Conservation (phyloP, 192 early-diverging fungal species). For the Rhizophagus clarus region DNA sequence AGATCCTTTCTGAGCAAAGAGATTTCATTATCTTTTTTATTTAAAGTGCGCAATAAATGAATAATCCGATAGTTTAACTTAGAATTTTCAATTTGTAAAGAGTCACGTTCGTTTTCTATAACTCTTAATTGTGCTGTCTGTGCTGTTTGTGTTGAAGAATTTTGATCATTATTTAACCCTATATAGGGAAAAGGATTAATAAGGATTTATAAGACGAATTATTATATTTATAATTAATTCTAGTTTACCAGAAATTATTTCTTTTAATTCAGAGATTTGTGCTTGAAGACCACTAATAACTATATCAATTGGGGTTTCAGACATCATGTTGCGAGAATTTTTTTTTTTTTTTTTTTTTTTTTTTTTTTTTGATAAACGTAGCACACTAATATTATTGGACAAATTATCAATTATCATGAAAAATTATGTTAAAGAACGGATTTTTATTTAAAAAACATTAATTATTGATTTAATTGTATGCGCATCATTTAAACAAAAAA, state of each 20-base stretch:
- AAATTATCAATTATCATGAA: too few species aligned
- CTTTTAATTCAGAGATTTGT: conserved; percentile 8
- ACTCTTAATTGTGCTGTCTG: background rate
- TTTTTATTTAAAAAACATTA: too few species aligned
- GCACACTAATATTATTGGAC: too few species aligned
- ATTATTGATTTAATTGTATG: too few species aligned
- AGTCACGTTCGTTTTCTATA: background rate
- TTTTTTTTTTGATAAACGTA: too few species aligned
- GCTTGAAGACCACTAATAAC: background rate
- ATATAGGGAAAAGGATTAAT: background rate
- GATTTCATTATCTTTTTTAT: conserved; percentile 18
- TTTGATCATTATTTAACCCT: background rate
- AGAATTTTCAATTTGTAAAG: background rate
- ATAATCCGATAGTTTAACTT: conserved; percentile 6
- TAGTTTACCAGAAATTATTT: conserved; percentile 19
- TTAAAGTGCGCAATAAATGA: background rate
- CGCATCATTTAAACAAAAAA: too few species aligned
- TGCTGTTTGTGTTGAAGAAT: background rate
- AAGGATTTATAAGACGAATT: background rate
- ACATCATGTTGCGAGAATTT: background rate
- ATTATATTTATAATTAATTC: background rate
- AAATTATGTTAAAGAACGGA: too few species aligned
- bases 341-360: too few species aligned
- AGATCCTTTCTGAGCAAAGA: background rate
- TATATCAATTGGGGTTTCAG: background rate